Evolutionary conservation across 352 stramenopile species (phyloP), one percentile per base, ranked within the genome.

Genomic region (Globisporangium mamillatum): DNA sequence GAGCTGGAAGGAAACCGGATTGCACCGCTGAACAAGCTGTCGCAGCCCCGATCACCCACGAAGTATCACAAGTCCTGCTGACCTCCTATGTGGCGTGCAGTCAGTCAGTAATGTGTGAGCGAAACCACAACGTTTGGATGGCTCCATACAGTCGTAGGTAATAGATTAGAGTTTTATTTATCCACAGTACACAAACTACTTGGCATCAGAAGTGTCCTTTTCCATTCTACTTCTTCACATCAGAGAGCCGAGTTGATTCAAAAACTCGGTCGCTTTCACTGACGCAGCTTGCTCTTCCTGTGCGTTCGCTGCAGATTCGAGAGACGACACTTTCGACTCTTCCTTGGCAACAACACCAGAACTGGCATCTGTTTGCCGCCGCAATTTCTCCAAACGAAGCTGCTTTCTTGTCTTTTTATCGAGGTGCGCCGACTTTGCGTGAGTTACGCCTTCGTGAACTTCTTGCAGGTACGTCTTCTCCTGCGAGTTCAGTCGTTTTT

Each of bases 391-490:
- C 22, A 93, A 67, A 14, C 87, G 84, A 41, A 80, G 57, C 60
- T 92, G 80, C 75, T 94, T 93, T 34, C 76, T 80, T 10, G 71
- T 77, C 57, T 84, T 82, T 61, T 73, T 85, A 29, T 82, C 72
- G 56, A 50, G 68, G 2, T 59, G 53, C 24, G 81, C 63, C 1
- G 64, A 71, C 75, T 91, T 89, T 4, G 83, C 81, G 12, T 77
- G 73, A 18, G 74, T 71, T 6, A 75, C 76, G 60, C 69, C 69
- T 57, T 80, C 79, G 57, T 93, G 87, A 8, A 95, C 84, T 74
- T 93, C 64, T 50, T 82, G 73, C 3, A 95, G 58, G 63, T 88
- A 86, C 6, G 68, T 38, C 64, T 93, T 95, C 63, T 95, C 87
- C 1, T 66, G 50, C 25, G 41, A 63, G 32, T 89, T 91, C 20